phyloP scores from a whole-genome alignment of 108 stramenopile genomes.

The Mediolabrus comicus region DNA sequence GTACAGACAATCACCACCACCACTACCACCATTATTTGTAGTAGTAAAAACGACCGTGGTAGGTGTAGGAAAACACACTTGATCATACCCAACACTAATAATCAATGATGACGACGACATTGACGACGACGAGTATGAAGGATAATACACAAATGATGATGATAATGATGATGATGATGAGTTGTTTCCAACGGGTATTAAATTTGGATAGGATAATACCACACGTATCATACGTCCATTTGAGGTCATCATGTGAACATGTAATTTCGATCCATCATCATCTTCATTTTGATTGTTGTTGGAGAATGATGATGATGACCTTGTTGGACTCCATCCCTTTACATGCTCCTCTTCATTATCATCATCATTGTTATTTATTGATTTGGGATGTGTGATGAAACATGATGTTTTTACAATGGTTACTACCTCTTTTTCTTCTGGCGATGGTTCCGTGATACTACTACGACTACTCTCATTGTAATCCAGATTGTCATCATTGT shows the following conservation, averaged over 20 bases:
- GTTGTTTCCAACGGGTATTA: not conserved
- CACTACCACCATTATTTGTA: conserved; percentile 4
- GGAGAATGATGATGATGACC: too few species aligned
- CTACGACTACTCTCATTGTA: not conserved
- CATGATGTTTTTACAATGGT: not conserved
- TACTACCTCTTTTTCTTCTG: too few species aligned
- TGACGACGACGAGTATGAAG: too few species aligned
- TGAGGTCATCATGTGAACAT: conserved; percentile 8
- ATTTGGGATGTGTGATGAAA: not conserved
- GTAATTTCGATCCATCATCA: not conserved
- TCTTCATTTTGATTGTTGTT: not conserved
- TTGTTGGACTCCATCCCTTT: not conserved
- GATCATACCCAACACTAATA: conserved; percentile 7
- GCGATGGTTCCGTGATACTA: too few species aligned
- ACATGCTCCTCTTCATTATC: not conserved
- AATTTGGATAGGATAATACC: not conserved
- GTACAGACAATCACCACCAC: conserved; percentile 4
- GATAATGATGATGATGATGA: not conserved
- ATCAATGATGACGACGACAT: not conserved
- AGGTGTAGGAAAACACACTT: conserved; percentile 36
- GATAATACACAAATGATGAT: conserved; percentile 2
- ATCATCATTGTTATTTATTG: not conserved
- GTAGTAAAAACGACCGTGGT: conserved; percentile 26
- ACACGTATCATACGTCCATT: conserved; percentile 2
- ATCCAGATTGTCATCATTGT: not conserved